A percentile compares a stretch with the other conserved stretches of the same genome.
phyloP scores from a whole-genome alignment of 176 grass and related monocot species.

The Sorghum bicolor region Sorghum_bicolor_NCBIv3 NC_012870.2:70153001-70153500 shows the following conservation, averaged over 20 bases:
- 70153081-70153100: conserved; percentile 66
- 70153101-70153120: conserved; percentile 75
- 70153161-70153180: conserved; percentile 17
- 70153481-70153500: not conserved
- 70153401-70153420: not conserved
- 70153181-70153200: not conserved
- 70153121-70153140: conserved; percentile 89
- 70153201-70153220: not conserved
- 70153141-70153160: conserved; percentile 80
- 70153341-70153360: conserved; percentile 69
- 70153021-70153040: conserved; percentile 50
- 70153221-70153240: not conserved
- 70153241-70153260: conserved; percentile 13
- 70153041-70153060: conserved; percentile 31
- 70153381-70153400: conserved; percentile 29
- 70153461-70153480: not conserved
- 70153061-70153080: conserved; percentile 76
- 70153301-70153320: conserved; percentile 62
- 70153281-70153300: conserved; percentile 86
- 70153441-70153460: conserved; percentile 4
- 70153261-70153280: conserved; percentile 99
- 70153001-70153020: conserved; percentile 81
- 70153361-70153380: conserved; percentile 84
- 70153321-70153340: conserved; percentile 72
- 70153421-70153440: not conserved